Base-by-base conservation (phyloP, 257 asterid genomes). In the Coffea eugenioides region DNA sequence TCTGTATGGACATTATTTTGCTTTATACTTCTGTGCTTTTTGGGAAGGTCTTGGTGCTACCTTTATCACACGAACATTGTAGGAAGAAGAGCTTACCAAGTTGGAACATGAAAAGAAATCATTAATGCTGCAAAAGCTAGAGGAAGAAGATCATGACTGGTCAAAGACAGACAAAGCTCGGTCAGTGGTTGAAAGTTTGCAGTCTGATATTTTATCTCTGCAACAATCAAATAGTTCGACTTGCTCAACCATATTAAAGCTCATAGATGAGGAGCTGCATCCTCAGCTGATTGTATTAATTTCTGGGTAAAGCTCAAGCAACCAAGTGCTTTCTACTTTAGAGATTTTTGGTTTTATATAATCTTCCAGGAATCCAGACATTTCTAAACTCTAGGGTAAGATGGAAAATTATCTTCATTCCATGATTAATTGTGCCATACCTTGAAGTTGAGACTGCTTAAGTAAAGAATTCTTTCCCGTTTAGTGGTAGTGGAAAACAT, bases 51-150 rank as follows among this genome's bases (percentile, higher is more conserved):
- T 61, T n/a, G 12, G 20, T 20, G 6, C 49, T 41, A 25, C 16
- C 23, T 67, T 76, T 66, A 43, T 6, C 71, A 52, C 72, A 48
- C 31, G 25, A 65, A 59, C 49, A 52, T 81, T 82, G 0, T 45
- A 93, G 98, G 98, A 90, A 83, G 92, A 86, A 82, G 97, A 86
- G 83, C 82, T 69, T 52, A 83, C 98, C 65, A 93, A 90, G 88
- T 82, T 86, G 84, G 97, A 92, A 79, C 86, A 85, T 39, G 90
- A 88, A 71, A 87, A 88, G 79, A 93, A 88, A 85, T 77, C 90
- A 51, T 52, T 73, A 59, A 84, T 92, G 73, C 88, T 92, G 73
- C 92, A 84, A 84, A 88, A 92, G 85, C 92, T 86, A 83, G 91
- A 88, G 81, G 90, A 89, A 66, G 96, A 90, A 79, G 77, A 71